phyloP scores from a whole-genome alignment of 2,329 filamentous ascomycete species.

The Alternaria incomplexa region DNA sequence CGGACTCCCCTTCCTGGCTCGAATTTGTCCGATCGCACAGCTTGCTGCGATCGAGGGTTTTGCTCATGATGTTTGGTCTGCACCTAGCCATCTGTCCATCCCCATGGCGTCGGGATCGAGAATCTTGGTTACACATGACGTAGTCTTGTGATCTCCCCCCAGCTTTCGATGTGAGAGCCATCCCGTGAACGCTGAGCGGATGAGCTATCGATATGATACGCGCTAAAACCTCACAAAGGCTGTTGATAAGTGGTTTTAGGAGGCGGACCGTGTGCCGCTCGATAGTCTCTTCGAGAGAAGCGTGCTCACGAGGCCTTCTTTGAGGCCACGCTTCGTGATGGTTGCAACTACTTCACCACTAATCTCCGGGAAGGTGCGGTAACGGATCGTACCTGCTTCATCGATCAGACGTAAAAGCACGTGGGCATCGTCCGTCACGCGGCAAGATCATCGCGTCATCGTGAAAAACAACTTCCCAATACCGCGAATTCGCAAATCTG shows the following conservation, averaged over 20 bases:
- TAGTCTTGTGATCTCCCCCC: background rate
- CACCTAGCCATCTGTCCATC: background rate
- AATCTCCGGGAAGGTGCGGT: background rate
- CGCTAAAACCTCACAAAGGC: background rate
- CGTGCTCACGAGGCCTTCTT: background rate
- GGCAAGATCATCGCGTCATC: background rate
- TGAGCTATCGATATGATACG: constrained; percentile 2
- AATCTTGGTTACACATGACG: constrained; percentile 1
- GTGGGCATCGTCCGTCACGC: background rate
- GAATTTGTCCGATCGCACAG: constrained; percentile 3
- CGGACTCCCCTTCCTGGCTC: background rate
- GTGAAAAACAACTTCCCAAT: background rate
- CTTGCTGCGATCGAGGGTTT: constrained; percentile 1
- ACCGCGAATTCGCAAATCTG: background rate
- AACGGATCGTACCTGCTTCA: background rate
- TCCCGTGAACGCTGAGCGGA: background rate
- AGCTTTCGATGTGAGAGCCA: background rate
- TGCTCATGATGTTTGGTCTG: constrained; percentile 1
- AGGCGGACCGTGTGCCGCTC: constrained; percentile 2
- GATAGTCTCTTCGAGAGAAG: background rate
- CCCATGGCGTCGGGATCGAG: background rate
- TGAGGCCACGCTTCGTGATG: background rate
- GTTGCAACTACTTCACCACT: background rate
- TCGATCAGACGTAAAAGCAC: background rate
- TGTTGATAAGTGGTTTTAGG: background rate